phyloP scores from a whole-genome alignment of 164 flowering plant genomes.

The Kingdonia uniflora region DNA sequence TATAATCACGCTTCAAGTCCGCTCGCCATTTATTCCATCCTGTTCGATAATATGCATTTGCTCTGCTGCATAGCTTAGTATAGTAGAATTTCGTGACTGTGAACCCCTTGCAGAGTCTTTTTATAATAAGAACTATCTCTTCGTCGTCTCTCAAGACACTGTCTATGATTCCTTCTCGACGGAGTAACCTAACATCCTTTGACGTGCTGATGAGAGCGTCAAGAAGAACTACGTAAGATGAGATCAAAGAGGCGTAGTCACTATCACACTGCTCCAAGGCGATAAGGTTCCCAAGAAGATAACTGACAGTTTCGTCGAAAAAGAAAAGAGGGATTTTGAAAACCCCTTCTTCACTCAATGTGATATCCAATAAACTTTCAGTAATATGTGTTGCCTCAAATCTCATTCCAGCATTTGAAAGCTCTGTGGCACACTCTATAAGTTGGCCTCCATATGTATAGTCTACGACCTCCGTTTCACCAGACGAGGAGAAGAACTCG shows the following conservation, averaged over 20 bases:
- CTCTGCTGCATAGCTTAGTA: slow-evolving; percentile 4
- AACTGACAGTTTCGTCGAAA: background rate
- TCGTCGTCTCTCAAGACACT: slow-evolving; percentile 3
- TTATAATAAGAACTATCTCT: slow-evolving; percentile 1
- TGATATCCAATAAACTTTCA: slow-evolving; percentile 2
- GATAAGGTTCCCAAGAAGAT: slow-evolving; percentile 6
- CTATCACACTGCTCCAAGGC: slow-evolving; percentile 7
- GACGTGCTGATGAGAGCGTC: slow-evolving; percentile 3
- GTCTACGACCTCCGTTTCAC: background rate
- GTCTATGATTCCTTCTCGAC: slow-evolving; percentile 1
- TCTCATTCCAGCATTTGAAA: slow-evolving; percentile 5
- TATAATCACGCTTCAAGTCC: slow-evolving; percentile 10
- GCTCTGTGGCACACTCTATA: slow-evolving; percentile 2
- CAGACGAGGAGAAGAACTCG: background rate
- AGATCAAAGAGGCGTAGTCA: background rate
- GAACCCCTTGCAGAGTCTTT: slow-evolving; percentile 6
- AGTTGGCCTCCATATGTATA: background rate
- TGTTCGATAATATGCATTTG: slow-evolving; percentile 2
- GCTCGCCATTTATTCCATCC: slow-evolving; percentile 13
- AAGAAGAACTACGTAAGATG: slow-evolving; percentile 5
- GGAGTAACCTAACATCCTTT: slow-evolving; percentile 7
- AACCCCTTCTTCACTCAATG: slow-evolving; percentile 1
- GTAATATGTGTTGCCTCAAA: slow-evolving; percentile 2
- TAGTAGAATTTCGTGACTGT: background rate
- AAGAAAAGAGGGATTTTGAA: slow-evolving; percentile 4